Evolutionary conservation across 139 green algal genomes (phyloP).

Genomic region (Chlorella sp.): DNA sequence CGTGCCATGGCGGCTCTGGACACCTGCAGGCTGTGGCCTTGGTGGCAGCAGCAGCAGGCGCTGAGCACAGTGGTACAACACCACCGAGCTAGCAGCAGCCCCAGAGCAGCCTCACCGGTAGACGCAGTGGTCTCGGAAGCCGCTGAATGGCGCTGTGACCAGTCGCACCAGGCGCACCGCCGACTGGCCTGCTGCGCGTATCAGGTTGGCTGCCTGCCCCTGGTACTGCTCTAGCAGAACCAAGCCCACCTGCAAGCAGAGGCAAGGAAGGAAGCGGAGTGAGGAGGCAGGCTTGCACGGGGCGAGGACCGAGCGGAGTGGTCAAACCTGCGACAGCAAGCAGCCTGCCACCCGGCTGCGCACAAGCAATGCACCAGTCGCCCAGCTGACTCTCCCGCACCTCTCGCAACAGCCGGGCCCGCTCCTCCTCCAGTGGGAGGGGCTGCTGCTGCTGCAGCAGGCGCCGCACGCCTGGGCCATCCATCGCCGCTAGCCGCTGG

Average conservation of each 20-base stretch:
- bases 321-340: too few relatives aligned
- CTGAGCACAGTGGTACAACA: neutral
- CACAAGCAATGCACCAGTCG: neutral
- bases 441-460: slow-evolving; percentile 63
- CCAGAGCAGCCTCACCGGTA: slow-evolving; percentile 54
- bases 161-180: slow-evolving; percentile 77
- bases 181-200: slow-evolving; percentile 67
- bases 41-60: neutral
- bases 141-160: slow-evolving; percentile 72
- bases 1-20: neutral
- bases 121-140: slow-evolving; percentile 85
- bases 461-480: slow-evolving; percentile 37
- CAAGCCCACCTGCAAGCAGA: slow-evolving; percentile 66
- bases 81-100: neutral
- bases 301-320: neutral
- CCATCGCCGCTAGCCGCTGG: slow-evolving; percentile 51
- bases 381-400: too few relatives aligned
- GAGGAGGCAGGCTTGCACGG: neutral
- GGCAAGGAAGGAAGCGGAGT: neutral
- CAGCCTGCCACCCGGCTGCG: too few relatives aligned
- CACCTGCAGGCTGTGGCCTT: neutral
- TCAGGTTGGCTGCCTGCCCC: slow-evolving; percentile 72
- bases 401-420: slow-evolving; percentile 84
- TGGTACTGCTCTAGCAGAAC: slow-evolving; percentile 64
- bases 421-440: slow-evolving; percentile 85